Base-by-base conservation (phyloP, 169 alveolate genomes). In the Theileria equi region DNA sequence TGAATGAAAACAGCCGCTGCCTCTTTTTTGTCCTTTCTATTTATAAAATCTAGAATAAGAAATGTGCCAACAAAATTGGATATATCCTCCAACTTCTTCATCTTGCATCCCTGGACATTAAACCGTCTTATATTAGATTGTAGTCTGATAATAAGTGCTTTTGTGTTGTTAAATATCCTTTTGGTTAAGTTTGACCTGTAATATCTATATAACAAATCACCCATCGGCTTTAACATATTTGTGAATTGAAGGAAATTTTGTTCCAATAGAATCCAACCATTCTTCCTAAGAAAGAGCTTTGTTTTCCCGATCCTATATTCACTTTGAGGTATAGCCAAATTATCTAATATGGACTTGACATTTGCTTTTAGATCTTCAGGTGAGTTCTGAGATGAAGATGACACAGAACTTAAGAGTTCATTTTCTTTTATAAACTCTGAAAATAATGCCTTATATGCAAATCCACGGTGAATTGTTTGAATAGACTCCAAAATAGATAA, bases 261-360 rank as follows among this genome's bases (percentile, higher is more conserved):
- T 50, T 77, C 86, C 26, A 77, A 63, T 10, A 77, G 35, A 60
- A 77, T 77, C 86, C 86, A 77, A 32, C 81, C 86, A 48, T 58
- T 77, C 43, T 77, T 77, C 69, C 55, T 65, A 50, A 77, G 36
- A 44, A 77, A 77, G 2, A 77, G 60, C 76, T 40, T 77, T 26
- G 61, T 66, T 17, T 63, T 19, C 10, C 86, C 86, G 8, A 77
- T 31, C 41, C 61, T 80, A 26, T 77, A 77, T 23, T 65, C 86
- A 16, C 25, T 25, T 8, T 28, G 60, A 23, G 73, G 78, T 11
- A 77, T 67, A 19, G 67, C 60, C 35, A 77, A 36, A 25, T 31
- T 29, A 16, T 45, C 62, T 50, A 77, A 11, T 23, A 77, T 66
- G 31, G 31, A 32, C 50, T 21, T 31, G 4, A 60, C 59, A 6